These are phyloP conservation scores for Pleurotus tuoliensis DNA, from an alignment of 768 basidiomycete genomes.

Conservation along the genomic window DNA sequence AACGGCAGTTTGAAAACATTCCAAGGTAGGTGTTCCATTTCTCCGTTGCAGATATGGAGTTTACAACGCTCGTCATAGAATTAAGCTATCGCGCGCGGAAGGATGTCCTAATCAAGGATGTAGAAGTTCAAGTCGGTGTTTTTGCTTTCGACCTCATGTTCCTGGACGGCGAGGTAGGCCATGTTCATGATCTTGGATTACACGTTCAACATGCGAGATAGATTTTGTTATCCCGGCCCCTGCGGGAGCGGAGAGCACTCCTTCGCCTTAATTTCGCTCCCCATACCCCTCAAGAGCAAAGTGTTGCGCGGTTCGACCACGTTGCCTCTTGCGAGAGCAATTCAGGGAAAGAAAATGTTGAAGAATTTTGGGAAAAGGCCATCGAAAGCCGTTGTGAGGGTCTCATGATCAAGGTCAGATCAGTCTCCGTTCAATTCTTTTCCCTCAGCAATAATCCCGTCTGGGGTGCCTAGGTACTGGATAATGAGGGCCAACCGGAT, in stretches of 20 bases:
- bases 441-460: not conserved
- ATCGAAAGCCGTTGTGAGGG: slow-evolving; percentile 82
- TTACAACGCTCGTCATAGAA: slow-evolving; percentile 27
- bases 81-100: slow-evolving; percentile 82
- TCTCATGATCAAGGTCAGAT: slow-evolving; percentile 82
- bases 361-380: slow-evolving; percentile 73
- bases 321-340: slow-evolving; percentile 70
- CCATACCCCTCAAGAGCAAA: slow-evolving; percentile 36
- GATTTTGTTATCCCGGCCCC: slow-evolving; percentile 65
- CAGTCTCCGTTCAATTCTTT: not conserved
- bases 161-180: slow-evolving; percentile 69
- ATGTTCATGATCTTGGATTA: not conserved
- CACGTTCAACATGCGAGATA: slow-evolving; percentile 23
- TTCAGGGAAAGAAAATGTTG: slow-evolving; percentile 55
- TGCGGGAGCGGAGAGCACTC: slow-evolving; percentile 65
- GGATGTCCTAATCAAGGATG: slow-evolving; percentile 69
- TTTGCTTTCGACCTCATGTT: slow-evolving; percentile 90
- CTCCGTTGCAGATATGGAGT: too few relatives aligned
- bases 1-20: slow-evolving; percentile 70
- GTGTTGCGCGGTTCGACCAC: slow-evolving; percentile 62
- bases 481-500: slow-evolving; percentile 42
- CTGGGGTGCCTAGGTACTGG: slow-evolving; percentile 50
- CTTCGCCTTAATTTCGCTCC: slow-evolving; percentile 63
- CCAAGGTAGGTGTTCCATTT: slow-evolving; percentile 34
- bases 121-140: slow-evolving; percentile 78